Percentiles rank a stretch among this genome's conserved stretches.
Evolutionary conservation across 2,329 filamentous ascomycete genomes (phyloP).

Genomic region (Xylaria sp.): DNA sequence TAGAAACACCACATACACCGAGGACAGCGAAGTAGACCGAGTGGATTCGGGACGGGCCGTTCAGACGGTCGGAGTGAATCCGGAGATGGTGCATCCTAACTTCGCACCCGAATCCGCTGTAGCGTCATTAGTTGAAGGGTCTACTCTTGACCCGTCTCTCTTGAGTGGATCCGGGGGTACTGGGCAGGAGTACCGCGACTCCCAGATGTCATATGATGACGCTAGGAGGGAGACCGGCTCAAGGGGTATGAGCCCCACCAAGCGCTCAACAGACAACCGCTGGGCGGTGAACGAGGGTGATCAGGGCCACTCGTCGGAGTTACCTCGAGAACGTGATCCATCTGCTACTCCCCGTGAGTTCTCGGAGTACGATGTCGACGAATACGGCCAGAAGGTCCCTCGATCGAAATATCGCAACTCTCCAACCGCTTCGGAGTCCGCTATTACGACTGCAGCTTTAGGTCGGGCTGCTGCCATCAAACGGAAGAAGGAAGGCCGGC

Average conservation of each 20-base stretch:
- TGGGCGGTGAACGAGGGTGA: constrained; percentile 45
- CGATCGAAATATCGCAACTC: constrained; percentile 50
- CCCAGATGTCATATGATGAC: constrained; percentile 36
- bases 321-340: constrained; percentile 29
- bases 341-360: constrained; percentile 48
- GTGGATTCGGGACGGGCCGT: constrained; percentile 70
- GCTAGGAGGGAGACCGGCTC: constrained; percentile 17
- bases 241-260: constrained; percentile 45
- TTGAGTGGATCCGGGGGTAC: constrained; percentile 61
- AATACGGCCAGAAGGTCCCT: constrained; percentile 59
- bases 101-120: constrained; percentile 84
- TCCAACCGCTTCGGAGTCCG: constrained; percentile 59
- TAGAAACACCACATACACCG: constrained; percentile 52
- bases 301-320: constrained; percentile 44
- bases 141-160: constrained; percentile 67
- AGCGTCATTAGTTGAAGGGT: constrained; percentile 82
- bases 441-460: constrained; percentile 60
- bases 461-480: constrained; percentile 53
- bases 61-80: constrained; percentile 70
- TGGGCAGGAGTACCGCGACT: constrained; percentile 51
- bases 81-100: constrained; percentile 73
- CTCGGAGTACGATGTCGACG: constrained; percentile 60
- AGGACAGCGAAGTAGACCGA: constrained; percentile 61
- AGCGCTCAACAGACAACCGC: constrained; percentile 44
- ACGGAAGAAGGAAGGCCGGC: constrained; percentile 49